Evolutionary conservation across 345 rosid genomes (phyloP), one percentile per base, ranked within the genome.

Genomic region (Fremontodendron californicum): DNA sequence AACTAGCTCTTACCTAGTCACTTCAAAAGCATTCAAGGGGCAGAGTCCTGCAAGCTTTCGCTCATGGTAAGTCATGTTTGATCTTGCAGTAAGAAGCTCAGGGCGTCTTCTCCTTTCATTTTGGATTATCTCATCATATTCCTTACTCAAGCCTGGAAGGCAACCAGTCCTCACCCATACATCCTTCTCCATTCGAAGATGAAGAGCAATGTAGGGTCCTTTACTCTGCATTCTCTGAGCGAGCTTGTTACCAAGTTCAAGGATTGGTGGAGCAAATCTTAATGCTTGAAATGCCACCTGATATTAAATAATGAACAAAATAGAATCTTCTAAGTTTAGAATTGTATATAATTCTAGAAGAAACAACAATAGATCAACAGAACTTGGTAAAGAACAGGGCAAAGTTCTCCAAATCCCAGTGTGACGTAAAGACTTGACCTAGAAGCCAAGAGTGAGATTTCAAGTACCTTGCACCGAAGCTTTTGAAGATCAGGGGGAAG

Each of bases 111-210:
- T 90, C 86, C 98, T 88, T 86, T 93, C 99, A 3, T 76, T 77
- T 69, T 82, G 80, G 7, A 92, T 85, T 40, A 92, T 87, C 82
- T 91, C 97, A 39, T 96, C 97, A 45, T 86, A 93, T 78, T 89
- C 84, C 15, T 82, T 84, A 85, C 85, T 89, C 78, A 92, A 80
- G 76, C 97, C 99, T n/a, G 93, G 92, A 62, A 90, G 94, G 78
- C 99, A 96, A 19, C 97, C 98, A 13, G 97, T 94, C 82, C 97
- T 90, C 78, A 96, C 97, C 98, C 98, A 94, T 11, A 93, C 98
- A 68, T 92, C 98, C 84, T 92, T 92, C 86, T 96, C 98, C 87
- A 93, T 64, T 18, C 97, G 88, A 66, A 92, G 89, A 87, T 94
- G 99, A 79, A 96, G 91, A 18, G 97, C 97, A 76, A 94, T 82